A percentile compares a stretch with the other conserved stretches of the same genome.
Evolutionary conservation across 2,329 filamentous ascomycete genomes (phyloP).

Genomic region (Pyricularia pennisetigena): DNA sequence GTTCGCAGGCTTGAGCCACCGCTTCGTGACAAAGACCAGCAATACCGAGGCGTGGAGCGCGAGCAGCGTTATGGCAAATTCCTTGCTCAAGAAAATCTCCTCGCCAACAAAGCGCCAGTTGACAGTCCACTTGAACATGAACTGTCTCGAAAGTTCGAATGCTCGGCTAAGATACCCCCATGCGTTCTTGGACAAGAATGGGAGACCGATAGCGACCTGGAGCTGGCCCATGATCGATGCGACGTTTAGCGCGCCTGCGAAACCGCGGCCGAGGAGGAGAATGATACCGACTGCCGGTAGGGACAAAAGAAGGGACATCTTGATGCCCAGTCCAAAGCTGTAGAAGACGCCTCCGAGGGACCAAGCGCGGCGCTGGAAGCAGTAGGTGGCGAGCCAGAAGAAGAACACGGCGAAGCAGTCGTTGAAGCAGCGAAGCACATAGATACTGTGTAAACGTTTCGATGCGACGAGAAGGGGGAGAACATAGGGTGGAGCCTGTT

Average conservation of each 20-base stretch:
- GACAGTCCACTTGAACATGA: constrained; percentile 97
- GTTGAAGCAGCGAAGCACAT: constrained; percentile 88
- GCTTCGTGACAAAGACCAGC: constrained; percentile 50
- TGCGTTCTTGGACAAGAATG: constrained; percentile 59
- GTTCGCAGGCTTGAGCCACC: constrained; percentile 64
- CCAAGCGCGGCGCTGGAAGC: constrained; percentile 68
- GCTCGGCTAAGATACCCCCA: constrained; percentile 68
- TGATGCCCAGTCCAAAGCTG: constrained; percentile 75
- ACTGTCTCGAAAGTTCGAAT: constrained; percentile 84
- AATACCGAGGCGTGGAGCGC: constrained; percentile 57
- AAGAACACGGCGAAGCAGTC: constrained; percentile 82
- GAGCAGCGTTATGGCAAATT: constrained; percentile 61
- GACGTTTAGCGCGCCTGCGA: constrained; percentile 54
- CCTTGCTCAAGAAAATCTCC: constrained; percentile 58
- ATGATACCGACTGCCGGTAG: constrained; percentile 73
- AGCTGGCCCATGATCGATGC: constrained; percentile 64
- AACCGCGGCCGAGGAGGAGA: constrained; percentile 63
- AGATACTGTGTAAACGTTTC: constrained; percentile 89
- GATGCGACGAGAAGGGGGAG: constrained; percentile 79
- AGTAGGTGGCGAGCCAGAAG: constrained; percentile 71
- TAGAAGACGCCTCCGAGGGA: constrained; percentile 63
- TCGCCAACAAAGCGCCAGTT: constrained; percentile 97
- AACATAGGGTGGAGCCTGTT: constrained; percentile 72
- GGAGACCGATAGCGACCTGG: constrained; percentile 58
- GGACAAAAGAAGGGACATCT: constrained; percentile 83